These are phyloP conservation scores for Chloropicon primus DNA, from an alignment of 139 green algal genomes.

Conservation along the genomic window DNA sequence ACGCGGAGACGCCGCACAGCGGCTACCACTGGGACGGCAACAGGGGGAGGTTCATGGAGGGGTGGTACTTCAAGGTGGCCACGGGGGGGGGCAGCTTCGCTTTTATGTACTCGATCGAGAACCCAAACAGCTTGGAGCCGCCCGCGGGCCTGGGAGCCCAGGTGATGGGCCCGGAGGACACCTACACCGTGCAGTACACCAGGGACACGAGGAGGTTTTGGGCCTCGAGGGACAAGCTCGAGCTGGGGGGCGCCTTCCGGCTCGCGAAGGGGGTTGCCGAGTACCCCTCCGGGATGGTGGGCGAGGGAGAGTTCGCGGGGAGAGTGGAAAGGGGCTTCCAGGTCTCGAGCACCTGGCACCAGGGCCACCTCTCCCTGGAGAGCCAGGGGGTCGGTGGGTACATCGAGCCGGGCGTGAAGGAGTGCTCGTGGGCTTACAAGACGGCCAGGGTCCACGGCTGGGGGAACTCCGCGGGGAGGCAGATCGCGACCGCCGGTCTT, in stretches of 20 bases:
- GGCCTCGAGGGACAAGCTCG: constrained; percentile 41
- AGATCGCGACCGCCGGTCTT: constrained; percentile 80
- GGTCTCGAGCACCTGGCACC: constrained; percentile 42
- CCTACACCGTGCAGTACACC: constrained; percentile 80
- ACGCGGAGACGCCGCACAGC: constrained; percentile 39
- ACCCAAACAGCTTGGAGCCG: constrained; percentile 41
- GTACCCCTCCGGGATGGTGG: background rate
- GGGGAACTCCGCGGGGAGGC: constrained; percentile 36
- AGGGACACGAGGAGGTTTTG: constrained; percentile 54
- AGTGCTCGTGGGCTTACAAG: constrained; percentile 51
- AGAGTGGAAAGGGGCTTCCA: constrained; percentile 61
- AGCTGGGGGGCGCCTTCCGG: constrained; percentile 50
- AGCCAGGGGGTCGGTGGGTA: background rate
- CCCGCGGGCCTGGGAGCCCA: constrained; percentile 38
- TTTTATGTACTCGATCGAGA: constrained; percentile 86
- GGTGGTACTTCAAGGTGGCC: constrained; percentile 89
- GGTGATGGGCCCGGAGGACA: constrained; percentile 81
- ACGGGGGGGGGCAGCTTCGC: constrained; percentile 76
- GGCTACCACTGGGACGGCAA: constrained; percentile 73
- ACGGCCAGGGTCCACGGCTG: constrained; percentile 56
- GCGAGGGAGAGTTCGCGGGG: constrained; percentile 38
- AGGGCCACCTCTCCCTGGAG: constrained; percentile 30
- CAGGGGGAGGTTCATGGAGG: constrained; percentile 75
- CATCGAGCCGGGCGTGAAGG: constrained; percentile 20
- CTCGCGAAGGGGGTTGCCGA: background rate